A percentile compares a stretch with the other conserved stretches of the same genome.
phyloP scores from a whole-genome alignment of 164 flowering plant species.

The Santalum album region DNA sequence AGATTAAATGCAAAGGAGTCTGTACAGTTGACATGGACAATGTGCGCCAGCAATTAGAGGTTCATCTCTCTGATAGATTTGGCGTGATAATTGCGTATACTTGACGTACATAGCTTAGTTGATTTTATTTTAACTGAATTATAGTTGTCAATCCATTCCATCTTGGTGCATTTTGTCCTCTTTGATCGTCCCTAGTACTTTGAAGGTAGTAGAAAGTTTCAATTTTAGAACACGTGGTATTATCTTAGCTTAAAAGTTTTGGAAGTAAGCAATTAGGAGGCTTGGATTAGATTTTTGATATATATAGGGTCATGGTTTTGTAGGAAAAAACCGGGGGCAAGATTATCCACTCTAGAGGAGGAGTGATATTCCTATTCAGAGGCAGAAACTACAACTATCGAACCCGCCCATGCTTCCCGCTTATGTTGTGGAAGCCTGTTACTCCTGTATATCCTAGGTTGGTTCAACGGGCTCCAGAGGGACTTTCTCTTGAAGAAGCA shows the following conservation, averaged over 20 bases:
- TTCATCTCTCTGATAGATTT: constrained; percentile 17
- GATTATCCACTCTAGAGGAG: constrained; percentile 65
- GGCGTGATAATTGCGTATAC: no score
- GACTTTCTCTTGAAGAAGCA: constrained; percentile 71
- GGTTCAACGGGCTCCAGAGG: constrained; percentile 59
- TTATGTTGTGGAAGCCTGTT: constrained; percentile 91
- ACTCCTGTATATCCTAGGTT: constrained; percentile 86
- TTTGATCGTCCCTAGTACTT: no score
- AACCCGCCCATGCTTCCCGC: constrained; percentile 74
- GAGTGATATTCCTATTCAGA: constrained; percentile 67
- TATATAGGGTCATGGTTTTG: constrained; percentile 9
- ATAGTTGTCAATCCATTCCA: no score
- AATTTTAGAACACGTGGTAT: no score
- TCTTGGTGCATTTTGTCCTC: no score
- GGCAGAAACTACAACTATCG: constrained; percentile 90
- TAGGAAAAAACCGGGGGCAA: constrained; percentile 93
- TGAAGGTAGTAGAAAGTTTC: no score
- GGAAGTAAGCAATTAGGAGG: no score
- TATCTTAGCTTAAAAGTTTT: no score
- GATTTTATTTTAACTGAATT: neutral
- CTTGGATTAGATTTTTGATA: no score
- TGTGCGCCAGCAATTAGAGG: constrained; percentile 83
- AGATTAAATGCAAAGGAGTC: constrained; percentile 93
- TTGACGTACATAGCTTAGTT: neutral
- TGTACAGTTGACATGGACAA: constrained; percentile 96